Evolutionary conservation across 495 filamentous ascomycete genomes (phyloP).

Genomic region (Tuber microsphaerosporum): DNA sequence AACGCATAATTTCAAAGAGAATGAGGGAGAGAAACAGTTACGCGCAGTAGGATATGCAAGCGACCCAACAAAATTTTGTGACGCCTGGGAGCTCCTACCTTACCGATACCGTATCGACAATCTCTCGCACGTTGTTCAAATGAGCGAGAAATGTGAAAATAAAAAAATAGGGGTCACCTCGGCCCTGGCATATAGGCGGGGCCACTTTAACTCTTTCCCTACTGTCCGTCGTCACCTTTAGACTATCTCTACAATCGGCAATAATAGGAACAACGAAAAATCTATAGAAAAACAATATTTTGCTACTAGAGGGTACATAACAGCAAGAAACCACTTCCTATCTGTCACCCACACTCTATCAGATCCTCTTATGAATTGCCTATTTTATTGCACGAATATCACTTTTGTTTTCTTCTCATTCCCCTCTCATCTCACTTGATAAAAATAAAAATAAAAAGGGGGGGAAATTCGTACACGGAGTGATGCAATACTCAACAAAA

Average conservation of each 20-base stretch:
- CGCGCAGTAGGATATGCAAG: neutral
- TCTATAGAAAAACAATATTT: neutral
- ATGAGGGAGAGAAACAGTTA: neutral
- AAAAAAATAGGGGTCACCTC: neutral
- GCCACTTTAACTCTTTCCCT: neutral
- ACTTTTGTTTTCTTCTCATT: neutral
- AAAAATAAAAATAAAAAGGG: conserved; percentile 6
- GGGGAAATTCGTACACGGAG: conserved; percentile 22
- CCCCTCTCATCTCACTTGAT: neutral
- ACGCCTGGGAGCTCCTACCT: neutral
- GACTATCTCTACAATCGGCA: neutral
- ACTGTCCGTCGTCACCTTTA: neutral
- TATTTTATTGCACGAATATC: neutral
- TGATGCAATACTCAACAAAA: conserved; percentile 17
- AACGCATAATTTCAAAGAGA: neutral
- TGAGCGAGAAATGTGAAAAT: neutral
- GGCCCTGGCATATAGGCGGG: neutral
- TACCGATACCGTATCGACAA: neutral
- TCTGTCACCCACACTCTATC: neutral
- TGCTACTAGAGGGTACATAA: neutral
- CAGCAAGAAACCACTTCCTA: neutral
- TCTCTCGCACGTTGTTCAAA: neutral
- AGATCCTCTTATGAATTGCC: neutral
- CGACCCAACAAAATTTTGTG: neutral
- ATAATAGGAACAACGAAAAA: neutral